Evolutionary conservation across 148 eudicot genomes (phyloP).

Genomic region (Nepenthes gracilis): DNA sequence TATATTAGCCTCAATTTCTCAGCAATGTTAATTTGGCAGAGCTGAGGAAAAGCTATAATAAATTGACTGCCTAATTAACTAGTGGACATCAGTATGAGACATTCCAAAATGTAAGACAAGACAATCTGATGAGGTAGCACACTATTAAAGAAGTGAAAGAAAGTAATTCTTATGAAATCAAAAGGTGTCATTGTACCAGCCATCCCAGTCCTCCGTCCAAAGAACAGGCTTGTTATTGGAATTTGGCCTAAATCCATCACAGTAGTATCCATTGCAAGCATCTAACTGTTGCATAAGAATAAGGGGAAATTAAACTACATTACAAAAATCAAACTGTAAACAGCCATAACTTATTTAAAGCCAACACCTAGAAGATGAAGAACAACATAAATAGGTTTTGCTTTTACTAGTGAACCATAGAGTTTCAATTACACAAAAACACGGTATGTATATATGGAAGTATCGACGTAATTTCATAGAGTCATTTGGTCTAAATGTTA

Average conservation of each 20-base stretch:
- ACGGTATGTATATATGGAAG: too few species aligned
- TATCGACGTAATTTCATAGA: too few species aligned
- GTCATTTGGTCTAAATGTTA: too few species aligned
- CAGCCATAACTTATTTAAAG: not conserved
- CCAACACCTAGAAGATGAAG: not conserved
- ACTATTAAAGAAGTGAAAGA: not conserved
- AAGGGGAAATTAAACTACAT: not conserved
- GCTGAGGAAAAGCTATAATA: too few species aligned
- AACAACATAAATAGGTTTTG: not conserved
- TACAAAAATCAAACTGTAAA: not conserved
- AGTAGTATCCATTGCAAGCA: conserved; percentile 93
- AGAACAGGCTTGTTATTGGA: conserved; percentile 68
- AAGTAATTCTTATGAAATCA: not conserved
- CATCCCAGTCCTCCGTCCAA: conserved; percentile 99
- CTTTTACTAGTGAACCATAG: not conserved
- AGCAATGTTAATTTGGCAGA: too few species aligned
- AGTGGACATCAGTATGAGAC: too few species aligned
- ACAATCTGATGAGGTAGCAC: too few species aligned
- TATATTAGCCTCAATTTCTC: too few species aligned
- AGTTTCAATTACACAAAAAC: not conserved
- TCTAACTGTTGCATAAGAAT: conserved; percentile 43
- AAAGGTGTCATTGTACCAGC: conserved; percentile 53
- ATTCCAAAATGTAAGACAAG: too few species aligned
- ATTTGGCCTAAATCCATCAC: conserved; percentile 86
- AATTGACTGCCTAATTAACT: too few species aligned